Base-by-base conservation (phyloP, 169 alveolate genomes). In the Plasmodium billcollinsi region DNA sequence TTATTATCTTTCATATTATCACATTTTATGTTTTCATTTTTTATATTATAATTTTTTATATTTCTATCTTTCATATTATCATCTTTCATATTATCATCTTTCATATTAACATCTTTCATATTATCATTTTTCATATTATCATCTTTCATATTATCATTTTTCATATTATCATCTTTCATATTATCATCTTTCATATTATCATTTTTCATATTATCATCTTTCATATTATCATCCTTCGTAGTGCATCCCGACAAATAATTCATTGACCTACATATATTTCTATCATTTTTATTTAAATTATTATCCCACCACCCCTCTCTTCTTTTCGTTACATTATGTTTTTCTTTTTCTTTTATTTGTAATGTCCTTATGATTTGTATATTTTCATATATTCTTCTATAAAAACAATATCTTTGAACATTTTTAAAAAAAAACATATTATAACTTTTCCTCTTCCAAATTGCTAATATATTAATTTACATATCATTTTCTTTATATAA, bases 321-420 rank as follows among this genome's bases (percentile, higher is more conserved):
- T 11, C 47, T 54, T 47, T 58, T 58, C 47, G 43, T 21, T 39
- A 9, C 15, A 3, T 63, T 70, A 12, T 52, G 12, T 3, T 18
- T 54, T 63, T 15, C 49, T 11, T 21, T 58, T 45, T 50, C 45
- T 24, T 33, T 33, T 5, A 54, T 33, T 61, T 69, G 67, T 6
- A 80, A 24, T 0, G 14, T 26, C 65, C 71, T 80, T 72, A 80
- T 49, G 18, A 80, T 80, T 69, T 49, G 67, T 67, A 80, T 80
- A 80, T 80, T 80, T 29, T 80, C 83, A 69, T 80, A 80, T 24
- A 67, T 80, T 80, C 70, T 67, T 21, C 85, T 62, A 61, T 80
- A 80, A 80, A 67, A 80, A 47, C 90, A 80, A 45, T 18, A 21
- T 67, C 83, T 80, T 67, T 65, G 52, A 6, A 69, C 72, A 67